A percentile compares a stretch with the other conserved stretches of the same genome.
phyloP scores from a whole-genome alignment of 1,284 basidiomycete genomes.

The Stereum hirsutum region DNA sequence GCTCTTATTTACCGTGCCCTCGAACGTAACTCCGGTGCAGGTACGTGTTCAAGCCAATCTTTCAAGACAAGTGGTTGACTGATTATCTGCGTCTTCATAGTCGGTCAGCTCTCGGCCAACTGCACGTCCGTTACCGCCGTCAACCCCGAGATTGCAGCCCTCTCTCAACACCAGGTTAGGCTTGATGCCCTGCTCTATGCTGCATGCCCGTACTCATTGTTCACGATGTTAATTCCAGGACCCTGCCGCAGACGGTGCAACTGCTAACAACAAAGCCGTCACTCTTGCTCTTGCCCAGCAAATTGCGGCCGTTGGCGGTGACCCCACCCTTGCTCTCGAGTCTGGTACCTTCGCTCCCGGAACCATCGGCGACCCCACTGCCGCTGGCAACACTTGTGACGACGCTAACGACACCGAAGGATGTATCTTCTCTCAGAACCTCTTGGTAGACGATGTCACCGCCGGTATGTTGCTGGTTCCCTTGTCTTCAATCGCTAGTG shows the following conservation, averaged over 20 bases:
- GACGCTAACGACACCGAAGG: slow-evolving; percentile 42
- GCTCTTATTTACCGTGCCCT: slow-evolving; percentile 59
- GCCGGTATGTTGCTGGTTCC: too few relatives aligned
- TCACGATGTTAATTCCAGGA: slow-evolving; percentile 64
- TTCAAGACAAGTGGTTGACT: too few relatives aligned
- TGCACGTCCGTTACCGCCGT: slow-evolving; percentile 48
- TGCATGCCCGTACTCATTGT: too few relatives aligned
- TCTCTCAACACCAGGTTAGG: slow-evolving; percentile 63
- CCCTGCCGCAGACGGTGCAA: slow-evolving; percentile 49
- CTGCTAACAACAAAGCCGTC: slow-evolving; percentile 54
- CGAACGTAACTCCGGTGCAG: slow-evolving; percentile 60
- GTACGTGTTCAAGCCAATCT: too few relatives aligned
- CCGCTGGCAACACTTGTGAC: slow-evolving; percentile 42
- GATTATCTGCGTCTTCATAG: too few relatives aligned
- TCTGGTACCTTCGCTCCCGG: slow-evolving; percentile 61
- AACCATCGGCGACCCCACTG: slow-evolving; percentile 38
- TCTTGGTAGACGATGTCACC: slow-evolving; percentile 49
- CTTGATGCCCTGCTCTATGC: too few relatives aligned
- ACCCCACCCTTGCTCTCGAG: slow-evolving; percentile 51
- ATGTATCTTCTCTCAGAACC: slow-evolving; percentile 57
- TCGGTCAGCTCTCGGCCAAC: slow-evolving; percentile 34
- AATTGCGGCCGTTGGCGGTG: slow-evolving; percentile 52
- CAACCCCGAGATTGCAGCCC: slow-evolving; percentile 61
- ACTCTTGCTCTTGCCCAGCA: slow-evolving; percentile 50
- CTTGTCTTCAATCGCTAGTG: too few relatives aligned